Evolutionary conservation across 2,329 filamentous ascomycete genomes (phyloP), one percentile per base, ranked within the genome.

Genomic region (Alternaria triticina): DNA sequence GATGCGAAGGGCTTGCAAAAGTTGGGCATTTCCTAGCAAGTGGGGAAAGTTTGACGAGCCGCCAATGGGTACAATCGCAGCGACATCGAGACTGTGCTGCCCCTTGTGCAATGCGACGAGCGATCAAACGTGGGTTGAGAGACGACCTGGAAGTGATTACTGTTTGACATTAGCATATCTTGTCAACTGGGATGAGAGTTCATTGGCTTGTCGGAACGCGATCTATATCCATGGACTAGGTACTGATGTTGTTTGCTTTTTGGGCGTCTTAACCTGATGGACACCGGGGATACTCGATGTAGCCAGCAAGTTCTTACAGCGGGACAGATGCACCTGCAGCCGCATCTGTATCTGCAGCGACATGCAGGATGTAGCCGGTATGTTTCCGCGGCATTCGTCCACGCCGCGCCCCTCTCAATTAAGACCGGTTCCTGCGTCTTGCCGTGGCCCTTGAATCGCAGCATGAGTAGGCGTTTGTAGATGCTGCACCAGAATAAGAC

Each of bases 241-340:
- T 54, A 58, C 55, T 15, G 25, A 45, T 36, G 36, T 59, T 36
- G 44, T 59, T 59, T 59, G 43, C 56, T 62, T 62, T 33, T 62
- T 46, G 45, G 30, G 43, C 44, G 17, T 50, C 25, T 57, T 28
- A 44, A 50, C 55, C 45, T 36, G 44, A 36, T 57, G 52, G 43
- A 36, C 33, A 36, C n/a, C 12, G 52, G 40, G 52, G 52, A 36
- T 54, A 28, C 33, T 52, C 49, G 20, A 36, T 52, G 27, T 30
- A 47, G 43, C 25, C 23, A 46, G 22, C 54, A 27, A 23, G 25
- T 17, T 43, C 54, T 30, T 27, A 15, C 40, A 55, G 40, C 52
- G 15, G 33, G 43, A 55, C 36, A 55, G 15, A 22, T 46, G 54
- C 40, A 56, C 44, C 23, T 30, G 27, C 50, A 49, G 54, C 49